Base-by-base conservation (phyloP, 306 rosid species). In the Ormosia semicastrata region DNA sequence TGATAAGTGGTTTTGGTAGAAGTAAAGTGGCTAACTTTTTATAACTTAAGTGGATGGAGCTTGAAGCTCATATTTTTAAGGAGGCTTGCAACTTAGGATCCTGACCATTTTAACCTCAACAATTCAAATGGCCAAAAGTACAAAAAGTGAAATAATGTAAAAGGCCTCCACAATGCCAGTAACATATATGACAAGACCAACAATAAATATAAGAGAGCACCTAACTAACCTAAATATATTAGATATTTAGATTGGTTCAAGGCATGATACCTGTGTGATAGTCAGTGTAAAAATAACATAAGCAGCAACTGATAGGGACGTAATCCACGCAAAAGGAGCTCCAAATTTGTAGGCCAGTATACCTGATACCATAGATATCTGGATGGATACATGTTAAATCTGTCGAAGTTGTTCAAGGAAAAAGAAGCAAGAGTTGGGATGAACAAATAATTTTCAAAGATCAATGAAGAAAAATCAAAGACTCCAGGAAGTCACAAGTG, bases 341-440 rank as follows among this genome's bases (percentile, higher is more conserved):
- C 97, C 98, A 84, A 93, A 93, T 70, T 93, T 92, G 92, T 95
- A 95, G 63, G 98, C 98, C 82, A 95, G 90, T 73, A 95, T 95
- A 84, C 99, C 99, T 73, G 99, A 86, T 85, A 95, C 99, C 98
- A 95, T 87, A 78, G 96, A 92, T 92, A 95, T 95, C 99, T 95
- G 92, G 86, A 93, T 50, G 83, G 86, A 87, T 41, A 87, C 80
- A 85, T 82, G 90, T 91, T 88, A 83, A 88, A 84, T 89, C 94
- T 84, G 89, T 81, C 68, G 81, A 88, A 81, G 49, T 83, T 80
- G 74, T 82, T 76, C 84, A 84, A 80, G 81, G 53, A 78, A 18
- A 75, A 66, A 40, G 69, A 89, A 83, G 81, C 71, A 57, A 76
- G 59, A 78, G 81, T 58, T 50, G 85, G 86, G 72, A 66, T 66